phyloP scores from a whole-genome alignment of 352 stramenopile species.

The Phytophthora pistaciae region DNA sequence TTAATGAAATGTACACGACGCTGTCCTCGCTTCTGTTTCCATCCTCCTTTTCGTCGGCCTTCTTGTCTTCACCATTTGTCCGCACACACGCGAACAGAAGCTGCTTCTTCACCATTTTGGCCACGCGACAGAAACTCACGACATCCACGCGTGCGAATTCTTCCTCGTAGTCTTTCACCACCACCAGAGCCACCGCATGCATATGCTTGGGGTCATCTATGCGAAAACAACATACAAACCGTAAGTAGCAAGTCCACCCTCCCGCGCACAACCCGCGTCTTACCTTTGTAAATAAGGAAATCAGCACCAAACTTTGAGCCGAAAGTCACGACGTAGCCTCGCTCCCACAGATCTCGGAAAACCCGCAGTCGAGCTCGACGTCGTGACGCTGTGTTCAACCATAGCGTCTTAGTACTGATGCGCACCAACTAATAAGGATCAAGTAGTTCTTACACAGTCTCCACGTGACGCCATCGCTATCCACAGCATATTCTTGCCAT shows the following conservation, averaged over 20 bases:
- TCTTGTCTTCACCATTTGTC: not conserved
- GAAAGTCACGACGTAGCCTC: slow-evolving; percentile 72
- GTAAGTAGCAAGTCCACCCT: not conserved
- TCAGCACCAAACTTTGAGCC: slow-evolving; percentile 88
- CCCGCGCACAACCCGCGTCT: not conserved
- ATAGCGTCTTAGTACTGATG: not conserved
- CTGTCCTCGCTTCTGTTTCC: not conserved
- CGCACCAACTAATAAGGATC: not conserved
- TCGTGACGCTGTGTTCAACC: slow-evolving; percentile 21
- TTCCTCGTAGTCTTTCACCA: slow-evolving; percentile 59
- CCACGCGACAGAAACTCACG: slow-evolving; percentile 70
- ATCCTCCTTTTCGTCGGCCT: not conserved
- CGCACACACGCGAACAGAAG: slow-evolving; percentile 60
- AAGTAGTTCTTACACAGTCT: slow-evolving; percentile 30
- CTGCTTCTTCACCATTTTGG: slow-evolving; percentile 82
- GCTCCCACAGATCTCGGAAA: slow-evolving; percentile 75
- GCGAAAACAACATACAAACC: not conserved
- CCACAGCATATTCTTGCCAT: not conserved
- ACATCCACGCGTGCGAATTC: slow-evolving; percentile 59
- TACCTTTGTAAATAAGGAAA: slow-evolving; percentile 83
- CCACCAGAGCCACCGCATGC: slow-evolving; percentile 62
- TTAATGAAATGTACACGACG: slow-evolving; percentile 69
- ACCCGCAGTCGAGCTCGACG: slow-evolving; percentile 48
- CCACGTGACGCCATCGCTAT: slow-evolving; percentile 14
- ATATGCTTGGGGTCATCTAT: slow-evolving; percentile 46